phyloP scores from a whole-genome alignment of 768 basidiomycete species.

The Amanita polypyramis region DNA sequence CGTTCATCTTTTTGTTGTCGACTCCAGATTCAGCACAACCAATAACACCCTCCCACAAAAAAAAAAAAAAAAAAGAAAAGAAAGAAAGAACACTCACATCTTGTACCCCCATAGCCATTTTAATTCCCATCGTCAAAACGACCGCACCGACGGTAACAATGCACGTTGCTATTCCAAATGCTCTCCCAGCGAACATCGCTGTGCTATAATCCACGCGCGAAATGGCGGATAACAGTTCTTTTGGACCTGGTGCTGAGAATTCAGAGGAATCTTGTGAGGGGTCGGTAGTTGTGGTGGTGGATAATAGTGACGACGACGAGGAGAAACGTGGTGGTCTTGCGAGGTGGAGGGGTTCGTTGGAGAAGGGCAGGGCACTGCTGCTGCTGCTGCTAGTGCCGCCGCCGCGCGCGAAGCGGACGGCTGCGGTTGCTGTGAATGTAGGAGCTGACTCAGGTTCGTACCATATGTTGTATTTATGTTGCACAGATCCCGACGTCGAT shows the following conservation, averaged over 20 bases:
- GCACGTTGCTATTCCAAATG: constrained; percentile 55
- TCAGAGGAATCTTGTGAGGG: constrained; percentile 11
- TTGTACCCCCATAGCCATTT: constrained; percentile 40
- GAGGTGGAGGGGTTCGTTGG: constrained; percentile 8
- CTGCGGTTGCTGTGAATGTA: constrained; percentile 8
- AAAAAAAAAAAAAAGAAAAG: too few relatives aligned
- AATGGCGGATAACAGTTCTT: constrained; percentile 26
- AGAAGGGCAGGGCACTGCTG: not conserved
- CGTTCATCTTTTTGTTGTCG: constrained; percentile 29
- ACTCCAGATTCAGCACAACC: too few relatives aligned
- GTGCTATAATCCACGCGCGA: constrained; percentile 34
- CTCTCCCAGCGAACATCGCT: constrained; percentile 47
- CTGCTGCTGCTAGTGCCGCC: too few relatives aligned
- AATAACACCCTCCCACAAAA: too few relatives aligned
- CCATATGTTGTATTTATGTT: not conserved
- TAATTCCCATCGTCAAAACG: constrained; percentile 35
- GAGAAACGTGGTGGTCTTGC: not conserved
- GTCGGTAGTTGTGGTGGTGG: not conserved
- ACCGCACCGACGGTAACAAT: constrained; percentile 41
- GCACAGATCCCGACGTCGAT: constrained; percentile 20
- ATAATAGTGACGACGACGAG: not conserved
- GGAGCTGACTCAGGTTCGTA: not conserved
- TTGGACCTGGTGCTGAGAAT: constrained; percentile 18
- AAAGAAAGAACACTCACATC: constrained; percentile 46
- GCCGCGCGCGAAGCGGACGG: constrained; percentile 5